These are phyloP conservation scores for Macrophomina tecta DNA, from an alignment of 2,329 filamentous ascomycete species.

Conservation along the genomic window DNA sequence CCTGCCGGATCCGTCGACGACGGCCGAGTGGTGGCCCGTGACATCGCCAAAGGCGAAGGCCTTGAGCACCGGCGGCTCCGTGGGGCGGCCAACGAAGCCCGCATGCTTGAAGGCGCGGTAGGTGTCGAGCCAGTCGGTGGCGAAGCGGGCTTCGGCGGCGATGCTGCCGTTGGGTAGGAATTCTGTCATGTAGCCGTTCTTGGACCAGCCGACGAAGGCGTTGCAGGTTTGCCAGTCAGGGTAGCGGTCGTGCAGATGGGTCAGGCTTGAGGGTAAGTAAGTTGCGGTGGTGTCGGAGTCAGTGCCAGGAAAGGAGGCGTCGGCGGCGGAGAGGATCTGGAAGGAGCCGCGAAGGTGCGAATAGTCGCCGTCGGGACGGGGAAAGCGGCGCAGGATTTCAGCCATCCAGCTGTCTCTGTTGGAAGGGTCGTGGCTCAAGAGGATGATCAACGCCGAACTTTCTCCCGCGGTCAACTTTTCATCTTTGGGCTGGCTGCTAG, in stretches of 20 bases:
- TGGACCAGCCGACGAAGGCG: slow-evolving; percentile 45
- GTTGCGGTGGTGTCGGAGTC: too few relatives aligned
- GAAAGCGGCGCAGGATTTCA: slow-evolving; percentile 42
- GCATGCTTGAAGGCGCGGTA: slow-evolving; percentile 48
- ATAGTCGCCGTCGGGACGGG: slow-evolving; percentile 58
- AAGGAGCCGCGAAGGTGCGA: slow-evolving; percentile 61
- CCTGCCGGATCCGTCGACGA: slow-evolving; percentile 25
- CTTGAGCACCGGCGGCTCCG: slow-evolving; percentile 38
- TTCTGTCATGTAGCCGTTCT: slow-evolving; percentile 44
- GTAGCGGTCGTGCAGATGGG: slow-evolving; percentile 10
- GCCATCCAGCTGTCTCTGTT: slow-evolving; percentile 12
- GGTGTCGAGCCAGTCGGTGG: slow-evolving; percentile 40
- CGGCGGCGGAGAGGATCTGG: slow-evolving; percentile 39
- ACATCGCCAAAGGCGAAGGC: slow-evolving; percentile 37
- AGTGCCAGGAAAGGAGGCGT: too few relatives aligned
- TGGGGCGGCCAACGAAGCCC: slow-evolving; percentile 43
- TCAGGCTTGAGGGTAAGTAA: background rate
- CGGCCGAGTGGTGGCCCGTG: background rate
- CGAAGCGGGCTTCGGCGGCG: slow-evolving; percentile 43
- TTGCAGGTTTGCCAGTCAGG: slow-evolving; percentile 39
- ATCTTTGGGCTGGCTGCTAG: slow-evolving; percentile 52
- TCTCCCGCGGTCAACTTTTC: slow-evolving; percentile 34
- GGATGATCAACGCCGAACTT: background rate
- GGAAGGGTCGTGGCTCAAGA: slow-evolving; percentile 24
- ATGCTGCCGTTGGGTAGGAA: slow-evolving; percentile 37